phyloP scores from a whole-genome alignment of 768 basidiomycete species.

The Mycena maculata region DNA sequence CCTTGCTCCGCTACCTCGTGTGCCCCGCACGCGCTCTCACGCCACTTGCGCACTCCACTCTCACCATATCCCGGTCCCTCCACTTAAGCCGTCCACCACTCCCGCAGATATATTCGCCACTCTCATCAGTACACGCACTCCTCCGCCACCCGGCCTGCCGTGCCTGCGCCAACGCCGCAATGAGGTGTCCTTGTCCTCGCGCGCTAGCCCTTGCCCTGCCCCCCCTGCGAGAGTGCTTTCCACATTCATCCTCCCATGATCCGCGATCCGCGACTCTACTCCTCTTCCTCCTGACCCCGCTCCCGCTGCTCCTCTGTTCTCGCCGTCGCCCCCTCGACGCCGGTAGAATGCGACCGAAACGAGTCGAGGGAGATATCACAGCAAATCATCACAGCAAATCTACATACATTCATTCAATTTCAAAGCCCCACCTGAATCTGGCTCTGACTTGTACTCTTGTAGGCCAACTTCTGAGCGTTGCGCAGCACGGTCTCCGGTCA shows the following conservation, averaged over 20 bases:
- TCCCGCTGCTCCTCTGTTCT: slow-evolving; percentile 1
- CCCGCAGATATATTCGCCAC: slow-evolving; percentile 1
- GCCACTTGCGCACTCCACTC: background rate
- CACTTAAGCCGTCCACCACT: background rate
- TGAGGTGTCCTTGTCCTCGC: background rate
- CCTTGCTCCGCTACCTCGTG: background rate
- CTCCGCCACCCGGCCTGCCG: background rate
- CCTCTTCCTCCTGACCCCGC: background rate
- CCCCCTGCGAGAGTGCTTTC: slow-evolving; percentile 7
- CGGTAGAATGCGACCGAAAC: slow-evolving; percentile 8
- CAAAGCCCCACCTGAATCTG: slow-evolving; percentile 17
- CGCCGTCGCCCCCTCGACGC: background rate
- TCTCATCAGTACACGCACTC: background rate
- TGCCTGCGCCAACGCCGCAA: slow-evolving; percentile 4
- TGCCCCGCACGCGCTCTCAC: background rate
- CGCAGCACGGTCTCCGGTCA: background rate
- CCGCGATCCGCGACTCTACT: slow-evolving; percentile 1
- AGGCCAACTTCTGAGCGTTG: slow-evolving; percentile 1
- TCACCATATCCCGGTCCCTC: background rate
- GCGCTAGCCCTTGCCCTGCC: background rate
- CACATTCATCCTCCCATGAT: slow-evolving; percentile 12
- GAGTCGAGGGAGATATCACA: slow-evolving; percentile 9
- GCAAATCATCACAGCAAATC: slow-evolving; percentile 6
- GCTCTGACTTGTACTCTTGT: slow-evolving; percentile 1
- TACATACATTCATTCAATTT: slow-evolving; percentile 19